Base-by-base conservation (phyloP, 441 rosid species). In the Macaranga tanarius region DNA sequence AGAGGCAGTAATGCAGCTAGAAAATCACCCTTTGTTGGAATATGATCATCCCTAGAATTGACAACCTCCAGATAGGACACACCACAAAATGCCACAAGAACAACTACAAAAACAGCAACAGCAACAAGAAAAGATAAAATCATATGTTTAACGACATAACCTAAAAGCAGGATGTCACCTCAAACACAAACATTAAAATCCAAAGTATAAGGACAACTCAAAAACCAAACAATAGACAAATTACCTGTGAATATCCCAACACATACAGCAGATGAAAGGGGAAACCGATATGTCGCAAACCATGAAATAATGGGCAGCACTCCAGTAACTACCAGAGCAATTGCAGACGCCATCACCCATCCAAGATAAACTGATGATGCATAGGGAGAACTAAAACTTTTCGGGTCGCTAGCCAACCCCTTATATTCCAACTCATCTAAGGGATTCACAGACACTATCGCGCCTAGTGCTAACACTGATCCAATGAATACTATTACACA, bases 1-100 rank as follows among this genome's bases (percentile, higher is more conserved):
- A 96, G 85, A 81, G 99, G 99, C 86, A 96, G 97, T 67, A 96
- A 82, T 73, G 99, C 94, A 73, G 99, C 99, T 79, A 96, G 94
- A 82, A 96, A 96, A 86, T 96, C 99, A 42, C 86, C 93, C 79
- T 84, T 84, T 31, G 97, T 94, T 64, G 99, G 99, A 76, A 84
- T 91, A 78, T 91, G 92, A 75, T 90, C 89, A 69, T 84, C 93
- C 83, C 99, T 92, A 73, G 92, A 96, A 83, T 88, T 87, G 80
- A 95, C 93, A 70, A 92, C 92, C 85, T 92, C 97, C 86, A 90
- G 63, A 80, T 96, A 92, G 75, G 99, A 96, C 72, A 85, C 85
- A 75, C 98, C 98, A 80, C 97, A 92, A 81, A 91, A 96, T 71
- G 87, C 82, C 86, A 95, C 98, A 38, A 95, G 99, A 82, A 96